These are phyloP conservation scores for Maudiozyma barnettii DNA, from an alignment of 805 yeast genomes.

Conservation along the genomic window DNA sequence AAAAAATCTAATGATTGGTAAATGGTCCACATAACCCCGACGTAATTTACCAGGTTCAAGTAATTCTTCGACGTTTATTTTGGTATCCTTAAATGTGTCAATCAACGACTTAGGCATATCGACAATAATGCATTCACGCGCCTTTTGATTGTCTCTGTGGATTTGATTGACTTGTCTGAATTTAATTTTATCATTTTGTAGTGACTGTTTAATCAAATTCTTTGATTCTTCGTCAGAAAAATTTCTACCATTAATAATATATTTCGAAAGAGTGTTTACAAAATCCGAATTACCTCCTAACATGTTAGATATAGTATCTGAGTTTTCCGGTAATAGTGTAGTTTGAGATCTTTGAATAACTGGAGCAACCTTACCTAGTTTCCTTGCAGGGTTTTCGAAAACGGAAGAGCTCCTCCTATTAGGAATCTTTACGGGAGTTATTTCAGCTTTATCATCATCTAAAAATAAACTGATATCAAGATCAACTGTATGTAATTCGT, in stretches of 20 bases:
- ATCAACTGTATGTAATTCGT: slow-evolving; percentile 6
- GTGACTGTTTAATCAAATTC: slow-evolving; percentile 1
- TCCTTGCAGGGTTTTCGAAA: background rate
- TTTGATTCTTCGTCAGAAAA: slow-evolving; percentile 19
- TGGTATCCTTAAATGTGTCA: slow-evolving; percentile 22
- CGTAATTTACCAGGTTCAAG: slow-evolving; percentile 21
- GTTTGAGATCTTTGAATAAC: background rate
- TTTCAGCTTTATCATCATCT: slow-evolving; percentile 4
- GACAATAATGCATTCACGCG: slow-evolving; percentile 42
- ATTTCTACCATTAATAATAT: slow-evolving; percentile 16
- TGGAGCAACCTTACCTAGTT: background rate
- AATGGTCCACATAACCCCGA: slow-evolving; percentile 12
- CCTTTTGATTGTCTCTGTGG: slow-evolving; percentile 39
- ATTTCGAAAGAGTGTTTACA: slow-evolving; percentile 7
- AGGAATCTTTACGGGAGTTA: too few relatives aligned
- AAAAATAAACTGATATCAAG: slow-evolving; percentile 11
- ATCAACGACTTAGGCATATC: slow-evolving; percentile 31
- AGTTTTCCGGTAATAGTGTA: background rate
- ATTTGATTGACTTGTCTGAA: slow-evolving; percentile 32
- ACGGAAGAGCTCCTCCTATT: too few relatives aligned
- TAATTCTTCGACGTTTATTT: slow-evolving; percentile 12
- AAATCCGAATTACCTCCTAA: background rate
- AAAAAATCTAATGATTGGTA: slow-evolving; percentile 45
- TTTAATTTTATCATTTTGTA: slow-evolving; percentile 6
- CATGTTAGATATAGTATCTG: background rate